Base-by-base conservation (phyloP, 2,329 filamentous ascomycete genomes). In the Pseudocercospora eumusae region DNA sequence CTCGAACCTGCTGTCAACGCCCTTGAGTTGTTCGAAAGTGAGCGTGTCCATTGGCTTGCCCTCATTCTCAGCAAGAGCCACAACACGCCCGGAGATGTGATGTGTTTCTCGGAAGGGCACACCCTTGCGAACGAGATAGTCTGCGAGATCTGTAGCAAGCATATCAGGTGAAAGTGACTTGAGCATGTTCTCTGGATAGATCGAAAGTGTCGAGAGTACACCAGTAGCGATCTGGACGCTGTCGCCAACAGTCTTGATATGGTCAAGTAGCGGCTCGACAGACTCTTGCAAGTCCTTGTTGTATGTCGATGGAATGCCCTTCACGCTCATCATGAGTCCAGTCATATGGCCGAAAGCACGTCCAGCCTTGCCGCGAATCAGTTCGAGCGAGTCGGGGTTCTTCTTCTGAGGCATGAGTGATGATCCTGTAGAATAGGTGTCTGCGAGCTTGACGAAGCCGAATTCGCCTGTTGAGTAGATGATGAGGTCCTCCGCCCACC, bases 241-340 rank as follows among this genome's bases (percentile, higher is more conserved):
- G 80, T 96, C 89, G 60, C 83, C 84, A 64, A 95, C 83, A 5
- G 91, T 93, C 83, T 92, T 90, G 76, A 93, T 85, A 74, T 88
- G 86, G 76, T 96, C 91, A 54, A 96, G 84, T 78, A 96, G 86
- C n/a, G 89, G 88, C 81, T 96, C 89, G 64, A 91, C 88, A 62
- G 86, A 88, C 78, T 96, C 92, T 77, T 96, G 91, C n/a, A 96
- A 78, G 75, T 96, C 91, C 78, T 96, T 96, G 81, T 96, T 93
- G 81, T 96, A 96, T 2, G 89, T 92, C 47, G 85, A 89, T 1
- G 91, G 90, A 27, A 95, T 84, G 60, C 89, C 89, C 76, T 89
- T 88, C 76, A 88, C 82, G 40, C 87, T 90, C 79, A 87, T 88
- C 84, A 91, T 91, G 66, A 95, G 78, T 40, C 90, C 91, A 4